These are phyloP conservation scores for Penicillium roqueforti DNA, from an alignment of 495 filamentous ascomycete genomes.

Conservation along the genomic window DNA sequence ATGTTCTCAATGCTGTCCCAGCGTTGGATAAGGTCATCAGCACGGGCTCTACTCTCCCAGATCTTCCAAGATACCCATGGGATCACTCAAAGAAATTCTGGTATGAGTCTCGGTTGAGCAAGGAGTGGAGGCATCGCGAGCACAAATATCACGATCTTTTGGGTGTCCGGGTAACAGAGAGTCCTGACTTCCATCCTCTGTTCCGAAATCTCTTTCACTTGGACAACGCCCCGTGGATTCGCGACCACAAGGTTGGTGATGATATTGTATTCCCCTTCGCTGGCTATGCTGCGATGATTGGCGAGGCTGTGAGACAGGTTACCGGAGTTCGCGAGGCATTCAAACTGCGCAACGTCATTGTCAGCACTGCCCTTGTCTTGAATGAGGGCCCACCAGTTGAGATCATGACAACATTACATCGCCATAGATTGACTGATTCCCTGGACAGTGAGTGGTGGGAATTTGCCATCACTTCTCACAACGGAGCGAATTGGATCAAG, in stretches of 20 bases:
- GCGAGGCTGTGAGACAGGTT: constrained; percentile 43
- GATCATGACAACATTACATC: constrained; percentile 37
- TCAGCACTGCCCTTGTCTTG: constrained; percentile 31
- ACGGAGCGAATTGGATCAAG: constrained; percentile 36
- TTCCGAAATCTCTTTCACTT: constrained; percentile 19
- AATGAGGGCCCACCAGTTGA: constrained; percentile 19
- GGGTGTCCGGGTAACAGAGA: neutral
- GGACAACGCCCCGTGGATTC: constrained; percentile 19
- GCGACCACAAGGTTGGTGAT: constrained; percentile 37
- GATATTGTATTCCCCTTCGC: constrained; percentile 46
- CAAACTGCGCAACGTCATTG: constrained; percentile 20
- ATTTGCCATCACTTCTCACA: constrained; percentile 41
- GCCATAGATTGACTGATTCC: constrained; percentile 27
- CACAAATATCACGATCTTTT: neutral
- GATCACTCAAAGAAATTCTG: neutral
- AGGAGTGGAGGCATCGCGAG: neutral
- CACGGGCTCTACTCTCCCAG: neutral
- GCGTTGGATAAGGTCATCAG: neutral
- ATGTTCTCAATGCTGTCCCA: neutral
- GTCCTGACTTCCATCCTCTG: constrained; percentile 16
- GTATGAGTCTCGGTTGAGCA: constrained; percentile 1
- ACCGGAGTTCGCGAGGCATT: constrained; percentile 19
- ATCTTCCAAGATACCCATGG: constrained; percentile 5
- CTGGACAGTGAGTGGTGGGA: constrained; percentile 43
- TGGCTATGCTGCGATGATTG: constrained; percentile 43